phyloP scores from a whole-genome alignment of 768 basidiomycete genomes.

The Mycena kentingensis region DNA sequence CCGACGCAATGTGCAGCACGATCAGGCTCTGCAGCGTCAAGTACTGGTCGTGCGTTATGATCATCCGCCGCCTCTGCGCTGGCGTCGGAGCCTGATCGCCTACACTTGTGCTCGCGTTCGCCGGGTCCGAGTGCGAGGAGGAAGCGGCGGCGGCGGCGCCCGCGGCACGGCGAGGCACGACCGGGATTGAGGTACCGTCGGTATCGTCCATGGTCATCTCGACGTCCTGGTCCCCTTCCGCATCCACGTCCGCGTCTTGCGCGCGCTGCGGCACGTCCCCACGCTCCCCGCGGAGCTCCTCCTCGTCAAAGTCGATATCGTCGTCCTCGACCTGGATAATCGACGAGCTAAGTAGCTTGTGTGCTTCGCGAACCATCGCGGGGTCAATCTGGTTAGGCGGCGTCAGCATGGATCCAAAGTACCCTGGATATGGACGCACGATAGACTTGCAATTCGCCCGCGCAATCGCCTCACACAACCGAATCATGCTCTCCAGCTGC shows the following conservation, averaged over 20 bases:
- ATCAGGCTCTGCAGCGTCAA: conserved; percentile 87
- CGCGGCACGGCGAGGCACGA: conserved; percentile 33
- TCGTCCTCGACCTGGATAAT: conserved; percentile 99
- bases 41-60: conserved; percentile 96
- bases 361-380: conserved; percentile 94
- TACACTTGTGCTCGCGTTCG: conserved; percentile 40
- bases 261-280: conserved; percentile 38
- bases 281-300: conserved; percentile 67
- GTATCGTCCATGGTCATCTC: conserved; percentile 55
- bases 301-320: conserved; percentile 96
- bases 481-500: conserved; percentile 98
- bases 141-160: conserved; percentile 25
- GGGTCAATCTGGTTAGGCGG: conserved; percentile 74
- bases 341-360: conserved; percentile 88
- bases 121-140: conserved; percentile 41
- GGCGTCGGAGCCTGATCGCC: conserved; percentile 39
- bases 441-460: conserved; percentile 89
- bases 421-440: not conserved
- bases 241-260: conserved; percentile 35
- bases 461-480: conserved; percentile 95
- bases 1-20: conserved; percentile 75
- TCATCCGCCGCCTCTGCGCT: conserved; percentile 71
- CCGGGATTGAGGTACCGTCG: conserved; percentile 50
- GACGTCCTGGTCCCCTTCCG: conserved; percentile 58
- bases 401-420: conserved; percentile 2